Evolutionary conservation across 1,284 basidiomycete genomes (phyloP), one percentile per base, ranked within the genome.

Genomic region (Trametes versicolor): DNA sequence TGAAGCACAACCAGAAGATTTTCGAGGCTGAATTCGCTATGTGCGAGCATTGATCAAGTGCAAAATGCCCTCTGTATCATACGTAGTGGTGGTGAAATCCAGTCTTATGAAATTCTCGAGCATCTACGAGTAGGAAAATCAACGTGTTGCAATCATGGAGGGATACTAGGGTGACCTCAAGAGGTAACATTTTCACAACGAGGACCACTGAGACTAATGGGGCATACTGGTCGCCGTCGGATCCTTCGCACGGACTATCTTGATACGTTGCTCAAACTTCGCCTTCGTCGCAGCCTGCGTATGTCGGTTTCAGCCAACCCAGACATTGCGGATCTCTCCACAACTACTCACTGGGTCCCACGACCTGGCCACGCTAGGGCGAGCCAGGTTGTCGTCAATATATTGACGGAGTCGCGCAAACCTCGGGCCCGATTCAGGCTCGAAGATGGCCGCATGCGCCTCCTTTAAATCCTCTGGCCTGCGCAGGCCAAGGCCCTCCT

Each of bases 401-500:
- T 49, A 49, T 13, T 29, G 23, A 15, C 10, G 23, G 2, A 49
- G 48, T 12, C 48, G 48, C 25, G 48, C 25, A 29, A 29, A 49
- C 48, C 17, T 49, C 25, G 48, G 48, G 29, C n/a, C n/a, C n/a
- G n/a, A n/a, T n/a, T n/a, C n/a, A 8, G 25, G 15, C 25, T 49
- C 48, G 25, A 49, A 25, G 10, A 49, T 17, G 6, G 27, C 48
- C 1, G 15, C 15, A 32, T 32, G 8, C 5, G 48, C 48, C 13
- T 49, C 48, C 45, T 65, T 71, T 34, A 55, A 60, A 0, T 76
- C 77, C 36, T 77, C 66, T 1, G 75, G 79, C 29, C 54, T 60
- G 0, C 69, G 63, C n/a, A 49, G 68, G 8, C 78, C 79, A 12
- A 78, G 9, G 17, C 78, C 77, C 49, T 79, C 73, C 48, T 66